These are phyloP conservation scores for Pseudonitzschia delicatissima DNA, from an alignment of 108 stramenopile genomes.

Conservation along the genomic window DNA sequence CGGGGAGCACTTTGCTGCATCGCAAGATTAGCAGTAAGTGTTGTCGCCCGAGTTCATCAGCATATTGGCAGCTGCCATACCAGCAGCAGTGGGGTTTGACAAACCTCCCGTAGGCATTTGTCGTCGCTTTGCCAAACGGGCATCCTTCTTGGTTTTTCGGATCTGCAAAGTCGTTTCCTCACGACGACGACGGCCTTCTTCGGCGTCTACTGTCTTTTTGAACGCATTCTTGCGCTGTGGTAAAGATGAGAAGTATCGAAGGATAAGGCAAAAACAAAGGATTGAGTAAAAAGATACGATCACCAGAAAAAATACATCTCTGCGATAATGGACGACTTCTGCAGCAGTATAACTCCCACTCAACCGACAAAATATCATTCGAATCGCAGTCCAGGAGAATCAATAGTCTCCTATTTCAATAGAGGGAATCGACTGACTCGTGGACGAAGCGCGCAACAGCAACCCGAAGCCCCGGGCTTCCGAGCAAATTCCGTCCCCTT, in stretches of 20 bases:
- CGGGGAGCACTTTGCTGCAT: constrained; percentile 18
- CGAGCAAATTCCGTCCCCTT: too few relatives aligned
- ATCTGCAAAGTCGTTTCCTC: constrained; percentile 97
- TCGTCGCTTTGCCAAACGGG: constrained; percentile 91
- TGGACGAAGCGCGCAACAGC: too few relatives aligned
- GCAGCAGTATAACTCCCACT: too few relatives aligned
- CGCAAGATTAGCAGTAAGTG: constrained; percentile 45
- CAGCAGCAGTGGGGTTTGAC: constrained; percentile 57
- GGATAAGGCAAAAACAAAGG: not conserved
- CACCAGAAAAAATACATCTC: too few relatives aligned
- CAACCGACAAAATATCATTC: too few relatives aligned
- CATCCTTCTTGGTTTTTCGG: constrained; percentile 96
- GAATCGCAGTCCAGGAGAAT: too few relatives aligned
- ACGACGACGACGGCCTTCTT: constrained; percentile 90
- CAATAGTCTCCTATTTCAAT: too few relatives aligned
- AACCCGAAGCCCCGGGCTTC: too few relatives aligned
- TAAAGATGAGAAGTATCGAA: not conserved
- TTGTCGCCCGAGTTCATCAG: constrained; percentile 63
- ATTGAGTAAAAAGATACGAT: too few relatives aligned
- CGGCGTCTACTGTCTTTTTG: constrained; percentile 93
- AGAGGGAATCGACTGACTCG: too few relatives aligned
- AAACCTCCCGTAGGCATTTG: constrained; percentile 59
- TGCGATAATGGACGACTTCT: too few relatives aligned
- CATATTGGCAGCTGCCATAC: constrained; percentile 74
- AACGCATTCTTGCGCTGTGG: constrained; percentile 85